A percentile compares a stretch with the other conserved stretches of the same genome.
These are phyloP conservation scores for Athelia psychrophila DNA, from an alignment of 1,284 basidiomycete species.

Conservation along the genomic window DNA sequence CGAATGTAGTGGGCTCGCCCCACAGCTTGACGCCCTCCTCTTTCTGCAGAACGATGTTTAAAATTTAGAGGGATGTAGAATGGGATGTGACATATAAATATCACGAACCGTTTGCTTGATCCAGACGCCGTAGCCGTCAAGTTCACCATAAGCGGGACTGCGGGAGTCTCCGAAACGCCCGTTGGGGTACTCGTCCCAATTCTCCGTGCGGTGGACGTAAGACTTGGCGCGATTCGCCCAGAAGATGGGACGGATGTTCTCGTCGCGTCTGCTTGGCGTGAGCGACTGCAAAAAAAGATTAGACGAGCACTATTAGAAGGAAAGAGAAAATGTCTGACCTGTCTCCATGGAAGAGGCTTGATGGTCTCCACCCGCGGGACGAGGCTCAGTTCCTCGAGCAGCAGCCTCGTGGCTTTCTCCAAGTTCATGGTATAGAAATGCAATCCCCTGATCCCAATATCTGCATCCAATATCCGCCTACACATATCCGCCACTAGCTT, in stretches of 20 bases:
- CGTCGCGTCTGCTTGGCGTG: constrained; percentile 83
- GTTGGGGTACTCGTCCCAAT: constrained; percentile 99
- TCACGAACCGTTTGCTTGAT: constrained; percentile 75
- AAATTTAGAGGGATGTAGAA: background rate
- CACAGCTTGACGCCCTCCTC: constrained; percentile 86
- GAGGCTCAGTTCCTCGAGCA: constrained; percentile 85
- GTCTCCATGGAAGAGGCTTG: constrained; percentile 91
- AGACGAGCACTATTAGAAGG: constrained; percentile 7
- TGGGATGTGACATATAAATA: background rate
- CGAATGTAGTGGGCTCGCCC: constrained; percentile 74
- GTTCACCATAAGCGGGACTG: constrained; percentile 95
- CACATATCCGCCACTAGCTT: constrained; percentile 90
- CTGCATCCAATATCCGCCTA: constrained; percentile 70
- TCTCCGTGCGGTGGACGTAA: constrained; percentile 88
- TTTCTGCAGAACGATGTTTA: constrained; percentile 44
- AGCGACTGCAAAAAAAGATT: constrained; percentile 55
- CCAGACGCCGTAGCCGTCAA: constrained; percentile 92
- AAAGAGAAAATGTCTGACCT: constrained; percentile 43
- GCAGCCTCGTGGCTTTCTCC: constrained; percentile 92
- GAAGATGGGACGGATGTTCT: constrained; percentile 93
- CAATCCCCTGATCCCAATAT: constrained; percentile 81
- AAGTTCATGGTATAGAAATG: constrained; percentile 99
- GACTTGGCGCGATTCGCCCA: constrained; percentile 94
- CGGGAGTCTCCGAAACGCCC: constrained; percentile 97
- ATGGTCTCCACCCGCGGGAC: constrained; percentile 84